These are phyloP conservation scores for Saccharomyces hybrid DNA, from an alignment of 1,139 yeast genomes.

Conservation along the genomic window DNA sequence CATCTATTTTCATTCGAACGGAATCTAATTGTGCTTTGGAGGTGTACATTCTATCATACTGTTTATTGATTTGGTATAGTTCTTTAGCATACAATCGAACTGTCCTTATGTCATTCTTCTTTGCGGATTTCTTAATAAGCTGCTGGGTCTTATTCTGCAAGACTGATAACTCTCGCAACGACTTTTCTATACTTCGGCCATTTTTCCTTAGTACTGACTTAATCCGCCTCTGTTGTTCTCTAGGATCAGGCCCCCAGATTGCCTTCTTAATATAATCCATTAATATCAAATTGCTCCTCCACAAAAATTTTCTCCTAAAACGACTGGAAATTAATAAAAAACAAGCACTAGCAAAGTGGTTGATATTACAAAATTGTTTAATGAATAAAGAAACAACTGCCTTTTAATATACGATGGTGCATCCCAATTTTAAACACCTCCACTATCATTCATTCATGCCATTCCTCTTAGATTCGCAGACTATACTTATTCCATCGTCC, in stretches of 20 bases:
- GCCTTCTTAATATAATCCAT: constrained; percentile 77
- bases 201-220: constrained; percentile 77
- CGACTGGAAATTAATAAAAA: too few relatives aligned
- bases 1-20: constrained; percentile 81
- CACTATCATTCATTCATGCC: too few relatives aligned
- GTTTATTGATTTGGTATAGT: constrained; percentile 64
- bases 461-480: too few relatives aligned
- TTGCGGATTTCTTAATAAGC: constrained; percentile 68
- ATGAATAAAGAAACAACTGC: too few relatives aligned
- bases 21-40: constrained; percentile 83
- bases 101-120: constrained; percentile 64
- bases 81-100: constrained; percentile 81
- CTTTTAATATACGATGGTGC: too few relatives aligned
- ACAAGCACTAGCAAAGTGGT: too few relatives aligned
- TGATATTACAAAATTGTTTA: too few relatives aligned
- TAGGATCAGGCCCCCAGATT: constrained; percentile 93
- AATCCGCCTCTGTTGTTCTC: constrained; percentile 85
- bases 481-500: too few relatives aligned
- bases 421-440: too few relatives aligned
- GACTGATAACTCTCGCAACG: constrained; percentile 55
- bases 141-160: constrained; percentile 68
- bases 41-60: constrained; percentile 62
- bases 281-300: not conserved
- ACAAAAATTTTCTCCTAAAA: too few relatives aligned
- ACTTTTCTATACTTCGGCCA: constrained; percentile 70